These are phyloP conservation scores for Agrostemma githago DNA, from an alignment of 148 eudicot genomes.

Conservation along the genomic window DNA sequence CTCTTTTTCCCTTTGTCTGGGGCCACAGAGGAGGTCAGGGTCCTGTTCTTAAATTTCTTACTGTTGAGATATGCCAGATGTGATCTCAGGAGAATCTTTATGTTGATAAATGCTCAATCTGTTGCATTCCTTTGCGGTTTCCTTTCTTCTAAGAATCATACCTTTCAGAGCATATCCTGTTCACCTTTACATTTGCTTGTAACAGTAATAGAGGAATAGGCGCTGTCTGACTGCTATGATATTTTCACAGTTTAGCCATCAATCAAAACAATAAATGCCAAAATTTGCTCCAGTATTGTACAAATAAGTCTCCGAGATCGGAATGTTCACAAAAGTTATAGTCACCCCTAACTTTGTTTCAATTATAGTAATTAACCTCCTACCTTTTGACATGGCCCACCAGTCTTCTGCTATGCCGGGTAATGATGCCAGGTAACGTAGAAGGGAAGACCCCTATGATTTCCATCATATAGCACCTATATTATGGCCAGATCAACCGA, in stretches of 20 bases:
- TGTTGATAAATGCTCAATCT: background rate
- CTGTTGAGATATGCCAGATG: background rate
- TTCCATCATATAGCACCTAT: too few species aligned
- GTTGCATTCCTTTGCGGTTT: background rate
- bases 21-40: background rate
- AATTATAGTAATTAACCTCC: background rate
- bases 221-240: background rate
- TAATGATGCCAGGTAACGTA: too few species aligned
- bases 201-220: background rate
- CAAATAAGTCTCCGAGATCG: background rate
- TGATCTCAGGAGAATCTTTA: conserved; percentile 1
- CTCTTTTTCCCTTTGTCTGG: background rate
- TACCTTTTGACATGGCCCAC: too few species aligned
- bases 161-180: background rate
- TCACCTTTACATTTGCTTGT: background rate
- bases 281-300: background rate
- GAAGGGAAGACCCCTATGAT: too few species aligned
- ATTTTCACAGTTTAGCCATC: background rate
- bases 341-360: background rate
- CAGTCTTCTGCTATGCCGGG: too few species aligned
- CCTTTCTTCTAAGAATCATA: background rate
- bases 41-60: background rate
- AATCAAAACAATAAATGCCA: background rate
- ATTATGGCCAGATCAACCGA: background rate
- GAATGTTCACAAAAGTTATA: background rate